Conservation (phyloP, 495 filamentous ascomycete genomes). For the Trichoderma asperelloides region DNA sequence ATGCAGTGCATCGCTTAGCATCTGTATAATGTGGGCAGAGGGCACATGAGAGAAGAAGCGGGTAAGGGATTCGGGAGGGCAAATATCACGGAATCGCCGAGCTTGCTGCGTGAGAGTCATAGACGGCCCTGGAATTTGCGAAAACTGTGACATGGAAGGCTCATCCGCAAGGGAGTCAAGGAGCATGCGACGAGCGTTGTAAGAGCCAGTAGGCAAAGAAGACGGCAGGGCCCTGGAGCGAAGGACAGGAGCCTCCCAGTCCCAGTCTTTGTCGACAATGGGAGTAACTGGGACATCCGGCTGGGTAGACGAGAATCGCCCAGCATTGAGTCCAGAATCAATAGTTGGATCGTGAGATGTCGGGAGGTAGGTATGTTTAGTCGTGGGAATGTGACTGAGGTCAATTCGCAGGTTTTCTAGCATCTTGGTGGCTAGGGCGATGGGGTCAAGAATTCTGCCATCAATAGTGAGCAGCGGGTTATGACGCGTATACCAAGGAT, state of each 20-base stretch:
- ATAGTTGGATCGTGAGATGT: conserved; percentile 50
- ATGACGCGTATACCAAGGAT: conserved; percentile 87
- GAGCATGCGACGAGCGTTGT: conserved; percentile 23
- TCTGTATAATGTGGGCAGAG: conserved; percentile 65
- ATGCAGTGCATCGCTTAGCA: conserved; percentile 73
- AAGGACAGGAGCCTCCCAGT: conserved; percentile 58
- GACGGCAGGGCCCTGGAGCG: conserved; percentile 38
- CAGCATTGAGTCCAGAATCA: conserved; percentile 29
- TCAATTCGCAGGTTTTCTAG: conserved; percentile 89
- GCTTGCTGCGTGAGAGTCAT: conserved; percentile 78
- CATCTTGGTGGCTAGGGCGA: conserved; percentile 84
- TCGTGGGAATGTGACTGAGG: conserved; percentile 59
- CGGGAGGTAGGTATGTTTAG: conserved; percentile 9
- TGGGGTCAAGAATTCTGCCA: conserved; percentile 68
- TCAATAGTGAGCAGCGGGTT: conserved; percentile 67
- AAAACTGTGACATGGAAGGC: conserved; percentile 88
- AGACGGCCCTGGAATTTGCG: conserved; percentile 67
- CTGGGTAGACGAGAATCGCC: conserved; percentile 57
- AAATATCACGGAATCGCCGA: conserved; percentile 77
- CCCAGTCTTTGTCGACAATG: conserved; percentile 57
- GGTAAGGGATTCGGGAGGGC: conserved; percentile 69
- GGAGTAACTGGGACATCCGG: conserved; percentile 66
- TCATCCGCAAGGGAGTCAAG: conserved; percentile 71
- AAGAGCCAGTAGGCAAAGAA: conserved; percentile 40
- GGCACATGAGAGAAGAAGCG: conserved; percentile 85